Percentiles rank a stretch among this genome's conserved stretches.
phyloP scores from a whole-genome alignment of 78 protist species.

The Diacronema lutheri region DNA sequence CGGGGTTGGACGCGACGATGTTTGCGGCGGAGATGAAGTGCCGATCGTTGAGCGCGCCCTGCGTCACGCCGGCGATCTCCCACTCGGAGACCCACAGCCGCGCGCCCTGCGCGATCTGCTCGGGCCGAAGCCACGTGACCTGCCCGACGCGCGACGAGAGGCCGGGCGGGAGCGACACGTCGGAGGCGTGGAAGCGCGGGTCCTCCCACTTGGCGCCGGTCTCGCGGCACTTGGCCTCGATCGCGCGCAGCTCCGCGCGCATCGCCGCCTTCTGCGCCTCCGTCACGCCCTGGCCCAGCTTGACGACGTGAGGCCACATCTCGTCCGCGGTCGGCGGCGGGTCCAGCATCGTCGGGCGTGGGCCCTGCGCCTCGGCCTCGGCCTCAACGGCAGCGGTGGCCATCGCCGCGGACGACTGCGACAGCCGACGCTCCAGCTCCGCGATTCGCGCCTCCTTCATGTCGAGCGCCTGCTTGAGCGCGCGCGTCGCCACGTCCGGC shows the following conservation, averaged over 20 bases:
- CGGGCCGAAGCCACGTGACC: background rate
- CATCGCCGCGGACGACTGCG: background rate
- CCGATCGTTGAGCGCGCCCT: background rate
- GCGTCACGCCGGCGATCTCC: background rate
- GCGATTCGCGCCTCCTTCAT: background rate
- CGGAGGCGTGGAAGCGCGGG: background rate
- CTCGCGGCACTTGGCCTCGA: no score
- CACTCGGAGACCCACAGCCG: background rate
- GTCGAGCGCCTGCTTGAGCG: background rate
- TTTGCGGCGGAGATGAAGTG: background rate
- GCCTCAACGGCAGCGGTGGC: background rate
- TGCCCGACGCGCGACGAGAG: background rate
- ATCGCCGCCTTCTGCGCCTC: no score
- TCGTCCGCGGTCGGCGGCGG: no score
- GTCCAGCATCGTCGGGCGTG: no score
- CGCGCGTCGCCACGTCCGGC: background rate
- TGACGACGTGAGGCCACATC: no score
- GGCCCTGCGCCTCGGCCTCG: no score
- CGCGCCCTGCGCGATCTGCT: background rate
- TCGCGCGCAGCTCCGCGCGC: no score
- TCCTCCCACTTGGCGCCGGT: background rate
- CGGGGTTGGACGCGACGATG: background rate
- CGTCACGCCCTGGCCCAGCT: no score
- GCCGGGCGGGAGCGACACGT: background rate
- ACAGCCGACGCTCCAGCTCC: background rate